These are phyloP conservation scores for Solanum tacnaense DNA, from an alignment of 257 asterid species.

Conservation along the genomic window DNA sequence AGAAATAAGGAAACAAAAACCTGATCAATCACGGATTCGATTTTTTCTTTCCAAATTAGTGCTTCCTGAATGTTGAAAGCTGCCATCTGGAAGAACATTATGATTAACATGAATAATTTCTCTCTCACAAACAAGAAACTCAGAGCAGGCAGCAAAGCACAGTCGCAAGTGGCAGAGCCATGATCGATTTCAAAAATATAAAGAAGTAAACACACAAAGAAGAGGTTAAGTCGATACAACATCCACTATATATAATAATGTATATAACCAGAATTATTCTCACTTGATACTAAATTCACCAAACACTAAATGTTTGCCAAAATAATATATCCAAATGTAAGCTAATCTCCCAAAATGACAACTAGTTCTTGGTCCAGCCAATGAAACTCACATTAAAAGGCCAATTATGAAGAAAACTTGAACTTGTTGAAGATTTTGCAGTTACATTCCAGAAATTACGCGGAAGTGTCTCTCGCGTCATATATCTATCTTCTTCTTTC, in stretches of 20 bases:
- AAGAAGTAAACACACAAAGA: neutral
- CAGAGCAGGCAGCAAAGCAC: neutral
- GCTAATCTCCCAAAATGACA: neutral
- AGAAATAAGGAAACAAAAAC: slow-evolving; percentile 10
- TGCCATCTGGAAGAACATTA: slow-evolving; percentile 63
- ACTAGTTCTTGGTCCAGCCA: neutral
- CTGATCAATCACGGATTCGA: slow-evolving; percentile 86
- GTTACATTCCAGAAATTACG: neutral
- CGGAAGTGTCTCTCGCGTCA: neutral
- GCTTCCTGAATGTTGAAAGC: slow-evolving; percentile 95
- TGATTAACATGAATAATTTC: neutral
- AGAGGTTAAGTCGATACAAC: neutral
- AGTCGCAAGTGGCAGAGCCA: neutral
- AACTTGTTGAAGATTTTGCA: neutral
- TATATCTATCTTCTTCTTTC: neutral
- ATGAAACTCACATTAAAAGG: neutral
- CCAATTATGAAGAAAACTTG: neutral
- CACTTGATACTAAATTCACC: neutral
- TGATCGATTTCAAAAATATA: neutral
- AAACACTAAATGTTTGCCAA: neutral
- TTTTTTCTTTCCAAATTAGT: slow-evolving; percentile 74
- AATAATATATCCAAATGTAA: neutral
- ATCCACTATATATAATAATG: neutral
- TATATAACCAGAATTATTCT: neutral
- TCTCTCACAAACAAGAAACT: neutral